Percentiles rank a stretch among this genome's conserved stretches.
phyloP scores from a whole-genome alignment of 371 early-diverging fungal species.

The Sporodiniella umbellata region DNA sequence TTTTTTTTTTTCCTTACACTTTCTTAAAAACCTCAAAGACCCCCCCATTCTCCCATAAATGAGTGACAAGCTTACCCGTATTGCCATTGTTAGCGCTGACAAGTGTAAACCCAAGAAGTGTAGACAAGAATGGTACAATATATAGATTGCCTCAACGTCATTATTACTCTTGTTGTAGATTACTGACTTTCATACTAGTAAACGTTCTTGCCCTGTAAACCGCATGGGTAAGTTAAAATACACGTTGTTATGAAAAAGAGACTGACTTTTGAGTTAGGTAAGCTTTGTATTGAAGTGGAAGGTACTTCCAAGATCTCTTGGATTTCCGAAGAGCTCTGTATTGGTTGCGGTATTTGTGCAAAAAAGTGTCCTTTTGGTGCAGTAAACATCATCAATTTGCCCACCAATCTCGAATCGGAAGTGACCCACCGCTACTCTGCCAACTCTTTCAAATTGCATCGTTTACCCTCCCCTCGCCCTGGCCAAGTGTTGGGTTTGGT shows the following conservation, averaged over 20 bases:
- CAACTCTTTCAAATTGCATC: constrained; percentile 99
- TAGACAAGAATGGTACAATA: constrained; percentile 96
- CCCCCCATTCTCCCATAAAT: constrained; percentile 32
- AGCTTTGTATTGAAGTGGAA: constrained; percentile 94
- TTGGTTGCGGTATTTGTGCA: constrained; percentile 99
- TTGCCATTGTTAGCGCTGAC: constrained; percentile 97
- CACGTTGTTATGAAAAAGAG: neutral
- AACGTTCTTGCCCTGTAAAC: constrained; percentile 88
- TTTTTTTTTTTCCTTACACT: constrained; percentile 16
- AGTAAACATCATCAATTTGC: constrained; percentile 98
- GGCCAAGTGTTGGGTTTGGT: constrained; percentile 99
- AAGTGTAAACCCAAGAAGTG: constrained; percentile 99
- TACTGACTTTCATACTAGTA: constrained; percentile 50
- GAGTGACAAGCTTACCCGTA: constrained; percentile 82
- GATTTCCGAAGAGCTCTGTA: constrained; percentile 98
- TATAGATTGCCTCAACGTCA: no score
- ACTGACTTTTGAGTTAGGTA: constrained; percentile 63
- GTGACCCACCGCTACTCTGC: constrained; percentile 98
- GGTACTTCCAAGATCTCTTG: constrained; percentile 82
- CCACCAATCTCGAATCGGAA: constrained; percentile 95
- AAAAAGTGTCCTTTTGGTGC: constrained; percentile 99
- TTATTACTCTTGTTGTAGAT: no score
- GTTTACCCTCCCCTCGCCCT: constrained; percentile 96
- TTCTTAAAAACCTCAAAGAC: constrained; percentile 7
- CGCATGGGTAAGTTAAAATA: constrained; percentile 59